These are phyloP conservation scores for Hirschfeldia incana DNA, from an alignment of 345 rosid genomes.

Conservation along the genomic window DNA sequence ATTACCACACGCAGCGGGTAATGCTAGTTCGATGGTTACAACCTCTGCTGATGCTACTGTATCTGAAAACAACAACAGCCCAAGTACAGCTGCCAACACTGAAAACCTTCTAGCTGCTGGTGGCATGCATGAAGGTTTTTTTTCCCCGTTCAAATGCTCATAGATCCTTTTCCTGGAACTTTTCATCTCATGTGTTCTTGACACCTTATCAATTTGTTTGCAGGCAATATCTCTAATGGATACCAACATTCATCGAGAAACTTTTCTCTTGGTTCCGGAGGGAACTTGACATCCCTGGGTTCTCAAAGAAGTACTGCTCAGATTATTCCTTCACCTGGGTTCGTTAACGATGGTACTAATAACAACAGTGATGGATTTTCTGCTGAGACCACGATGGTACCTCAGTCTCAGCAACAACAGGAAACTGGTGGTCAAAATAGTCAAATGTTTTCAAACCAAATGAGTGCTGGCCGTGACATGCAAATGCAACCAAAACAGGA, in stretches of 20 bases:
- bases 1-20: constrained; percentile 54
- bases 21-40: constrained; percentile 52
- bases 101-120: constrained; percentile 55
- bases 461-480: constrained; percentile 58
- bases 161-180: constrained; percentile 29
- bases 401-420: constrained; percentile 66
- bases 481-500: constrained; percentile 68
- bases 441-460: constrained; percentile 63
- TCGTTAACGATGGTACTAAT: constrained; percentile 42
- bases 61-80: constrained; percentile 51
- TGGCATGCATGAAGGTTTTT: constrained; percentile 53
- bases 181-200: constrained; percentile 22
- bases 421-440: constrained; percentile 63
- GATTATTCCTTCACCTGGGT: constrained; percentile 98
- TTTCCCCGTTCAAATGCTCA: constrained; percentile 49
- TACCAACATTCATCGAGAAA: constrained; percentile 66
- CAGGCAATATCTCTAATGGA: constrained; percentile 70
- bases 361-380: constrained; percentile 60
- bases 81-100: constrained; percentile 50
- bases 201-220: constrained; percentile 27
- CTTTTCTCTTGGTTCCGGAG: constrained; percentile 70
- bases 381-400: constrained; percentile 60
- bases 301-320: constrained; percentile 60
- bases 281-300: constrained; percentile 66
- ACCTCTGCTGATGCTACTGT: constrained; percentile 63